Base-by-base conservation (phyloP, 2,329 filamentous ascomycete species). In the Xylariaceae sp. region DNA sequence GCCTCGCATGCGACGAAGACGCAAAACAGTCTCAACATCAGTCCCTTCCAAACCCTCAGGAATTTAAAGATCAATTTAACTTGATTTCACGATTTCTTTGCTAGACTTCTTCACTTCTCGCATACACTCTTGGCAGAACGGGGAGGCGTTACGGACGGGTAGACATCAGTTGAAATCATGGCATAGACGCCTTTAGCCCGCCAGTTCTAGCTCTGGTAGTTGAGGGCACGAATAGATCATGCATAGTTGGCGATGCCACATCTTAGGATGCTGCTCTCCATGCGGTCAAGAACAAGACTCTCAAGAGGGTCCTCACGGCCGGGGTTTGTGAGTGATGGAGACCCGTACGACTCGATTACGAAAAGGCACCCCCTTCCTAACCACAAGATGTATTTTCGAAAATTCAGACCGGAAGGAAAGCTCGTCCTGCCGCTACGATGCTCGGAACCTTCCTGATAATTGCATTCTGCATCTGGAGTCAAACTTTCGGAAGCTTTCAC, bases 1-100 rank as follows among this genome's bases (percentile, higher is more conserved):
- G 23, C 66, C 69, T 57, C 67, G 69, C 50, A 68, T 72, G 68
- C 67, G 70, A 15, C 65, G 65, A 50, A 66, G 69, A 37, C 57
- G 51, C 18, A 67, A 62, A 35, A 50, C 57, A n/a, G 61, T 57
- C 23, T 18, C 60, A 50, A n/a, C 55, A 45, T 11, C 53, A 23
- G 34, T 56, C 34, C 11, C 60, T 18, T n/a, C 58, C 7, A 51
- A 45, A 45, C 34, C 61, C 23, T 30, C 23, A 30, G 23, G 23
- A 30, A 30, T 30, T 30, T 30, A 30, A 30, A 4, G 23, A 30
- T 30, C 23, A 5, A 4, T 30, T 5, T 4, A 30, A 30, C 23
- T 30, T 30, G 23, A 30, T 61, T 60, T 54, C 56, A 50, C 49
- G 57, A 51, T 48, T 63, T 51, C 52, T 44, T 41, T 60, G 59